Percentiles rank a stretch among this genome's conserved stretches.
These are phyloP conservation scores for Talaromyces adpressus DNA, from an alignment of 495 filamentous ascomycete genomes.

Conservation along the genomic window DNA sequence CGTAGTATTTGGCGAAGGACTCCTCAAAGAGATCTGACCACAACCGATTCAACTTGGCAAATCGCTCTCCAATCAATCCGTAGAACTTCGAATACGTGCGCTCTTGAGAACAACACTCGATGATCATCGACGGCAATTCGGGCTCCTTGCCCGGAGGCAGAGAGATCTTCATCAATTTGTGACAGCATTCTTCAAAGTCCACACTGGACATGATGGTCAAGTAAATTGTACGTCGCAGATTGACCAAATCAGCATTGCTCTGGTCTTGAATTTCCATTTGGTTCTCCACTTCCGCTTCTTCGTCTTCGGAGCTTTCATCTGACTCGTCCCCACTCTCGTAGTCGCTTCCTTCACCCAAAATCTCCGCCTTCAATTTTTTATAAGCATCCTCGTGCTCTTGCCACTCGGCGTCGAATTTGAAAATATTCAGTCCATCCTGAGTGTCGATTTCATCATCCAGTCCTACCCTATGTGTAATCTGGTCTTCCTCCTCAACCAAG, in stretches of 20 bases:
- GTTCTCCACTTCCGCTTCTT: slow-evolving; percentile 65
- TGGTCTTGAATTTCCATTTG: slow-evolving; percentile 95
- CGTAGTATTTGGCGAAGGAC: slow-evolving; percentile 87
- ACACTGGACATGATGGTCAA: slow-evolving; percentile 93
- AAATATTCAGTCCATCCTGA: slow-evolving; percentile 84
- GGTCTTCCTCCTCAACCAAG: slow-evolving; percentile 93
- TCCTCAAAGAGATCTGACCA: slow-evolving; percentile 91
- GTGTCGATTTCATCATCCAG: slow-evolving; percentile 77
- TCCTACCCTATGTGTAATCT: slow-evolving; percentile 79
- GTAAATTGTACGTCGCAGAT: slow-evolving; percentile 89
- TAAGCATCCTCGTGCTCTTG: slow-evolving; percentile 89
- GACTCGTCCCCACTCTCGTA: slow-evolving; percentile 67
- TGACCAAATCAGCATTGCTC: slow-evolving; percentile 90
- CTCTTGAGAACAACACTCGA: slow-evolving; percentile 93
- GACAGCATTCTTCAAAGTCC: slow-evolving; percentile 90
- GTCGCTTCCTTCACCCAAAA: slow-evolving; percentile 84
- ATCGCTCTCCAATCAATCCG: slow-evolving; percentile 86
- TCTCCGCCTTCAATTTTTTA: slow-evolving; percentile 82
- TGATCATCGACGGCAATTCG: slow-evolving; percentile 91
- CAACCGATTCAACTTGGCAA: slow-evolving; percentile 88
- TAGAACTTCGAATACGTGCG: slow-evolving; percentile 96
- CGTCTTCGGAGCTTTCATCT: slow-evolving; percentile 71
- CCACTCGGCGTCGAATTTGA: slow-evolving; percentile 88
- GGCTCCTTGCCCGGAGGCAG: slow-evolving; percentile 82
- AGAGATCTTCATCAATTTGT: slow-evolving; percentile 90